Conservation (phyloP, 345 rosid genomes). For the Capsella bursapastoris region DNA sequence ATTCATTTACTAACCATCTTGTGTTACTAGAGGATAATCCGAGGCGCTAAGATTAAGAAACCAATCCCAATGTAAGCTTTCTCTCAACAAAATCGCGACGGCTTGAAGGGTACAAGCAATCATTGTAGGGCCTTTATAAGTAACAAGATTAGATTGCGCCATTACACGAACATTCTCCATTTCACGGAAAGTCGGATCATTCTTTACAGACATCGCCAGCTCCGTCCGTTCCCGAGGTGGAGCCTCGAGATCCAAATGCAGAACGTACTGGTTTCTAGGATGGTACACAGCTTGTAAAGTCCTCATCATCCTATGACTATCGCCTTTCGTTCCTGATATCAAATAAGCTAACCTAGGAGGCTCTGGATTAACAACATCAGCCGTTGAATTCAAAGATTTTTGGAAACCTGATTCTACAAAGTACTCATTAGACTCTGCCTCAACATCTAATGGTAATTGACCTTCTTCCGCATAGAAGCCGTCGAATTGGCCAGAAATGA, state of each 20-base stretch:
- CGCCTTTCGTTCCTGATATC: constrained; percentile 94
- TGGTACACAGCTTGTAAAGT: constrained; percentile 93
- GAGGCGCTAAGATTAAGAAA: constrained; percentile 94
- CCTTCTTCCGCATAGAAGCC: constrained; percentile 50
- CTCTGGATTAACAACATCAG: constrained; percentile 38
- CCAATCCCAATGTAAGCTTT: constrained; percentile 95
- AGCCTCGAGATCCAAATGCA: constrained; percentile 94
- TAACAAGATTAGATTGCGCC: constrained; percentile 90
- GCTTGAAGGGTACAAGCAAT: constrained; percentile 94
- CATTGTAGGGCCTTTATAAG: constrained; percentile 96
- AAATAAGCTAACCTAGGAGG: constrained; percentile 88
- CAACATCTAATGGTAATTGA: constrained; percentile 53
- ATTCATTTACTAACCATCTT: constrained; percentile 71
- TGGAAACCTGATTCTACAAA: constrained; percentile 72
- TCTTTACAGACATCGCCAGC: constrained; percentile 68
- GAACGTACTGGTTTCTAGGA: constrained; percentile 92
- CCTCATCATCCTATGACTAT: constrained; percentile 90
- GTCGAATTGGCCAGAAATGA: constrained; percentile 52
- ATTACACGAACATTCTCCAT: constrained; percentile 90
- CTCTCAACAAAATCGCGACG: constrained; percentile 74
- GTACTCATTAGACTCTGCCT: constrained; percentile 60
- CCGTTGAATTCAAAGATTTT: constrained; percentile 40
- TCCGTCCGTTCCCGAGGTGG: constrained; percentile 87
- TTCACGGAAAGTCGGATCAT: constrained; percentile 65
- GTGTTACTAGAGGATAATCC: constrained; percentile 91